phyloP scores from a whole-genome alignment of 2,329 filamentous ascomycete species.

The Atkinsonella texensis region DNA sequence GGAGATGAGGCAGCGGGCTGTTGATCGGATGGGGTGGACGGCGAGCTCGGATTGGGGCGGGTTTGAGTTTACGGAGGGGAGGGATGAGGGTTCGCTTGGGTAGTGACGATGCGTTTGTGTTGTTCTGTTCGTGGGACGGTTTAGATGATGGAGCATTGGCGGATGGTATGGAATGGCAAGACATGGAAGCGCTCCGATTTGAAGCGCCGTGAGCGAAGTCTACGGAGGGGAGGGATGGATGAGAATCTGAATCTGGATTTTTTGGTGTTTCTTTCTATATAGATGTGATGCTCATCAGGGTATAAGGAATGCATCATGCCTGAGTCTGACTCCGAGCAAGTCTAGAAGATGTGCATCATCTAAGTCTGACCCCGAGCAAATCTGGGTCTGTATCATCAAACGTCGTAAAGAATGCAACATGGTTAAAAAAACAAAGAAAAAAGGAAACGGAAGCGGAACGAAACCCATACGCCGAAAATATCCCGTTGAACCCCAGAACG shows the following conservation, averaged over 20 bases:
- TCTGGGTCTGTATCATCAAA: neutral
- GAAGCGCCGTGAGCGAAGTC: no score
- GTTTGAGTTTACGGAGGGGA: slow-evolving; percentile 26
- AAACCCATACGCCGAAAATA: neutral
- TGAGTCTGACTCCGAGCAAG: slow-evolving; percentile 1
- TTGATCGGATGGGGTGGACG: slow-evolving; percentile 33
- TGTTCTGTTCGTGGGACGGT: neutral
- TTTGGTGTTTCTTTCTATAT: neutral
- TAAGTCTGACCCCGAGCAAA: slow-evolving; percentile 1
- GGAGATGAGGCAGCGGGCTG: slow-evolving; percentile 24
- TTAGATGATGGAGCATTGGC: no score
- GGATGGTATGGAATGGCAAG: no score
- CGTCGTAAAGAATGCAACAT: neutral
- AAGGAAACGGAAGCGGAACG: neutral
- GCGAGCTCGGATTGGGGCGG: slow-evolving; percentile 37
- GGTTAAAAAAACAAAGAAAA: neutral
- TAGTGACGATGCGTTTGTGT: neutral
- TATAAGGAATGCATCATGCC: slow-evolving; percentile 12
- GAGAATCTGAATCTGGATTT: slow-evolving; percentile 25
- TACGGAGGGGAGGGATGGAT: slow-evolving; percentile 8
- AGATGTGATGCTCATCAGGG: slow-evolving; percentile 15
- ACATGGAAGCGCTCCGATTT: no score
- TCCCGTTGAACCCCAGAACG: neutral
- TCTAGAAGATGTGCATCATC: no score
- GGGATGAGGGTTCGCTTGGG: neutral